Evolutionary conservation across 192 early-diverging fungal genomes (phyloP).

Genomic region (Chytriomyces hyalinus): DNA sequence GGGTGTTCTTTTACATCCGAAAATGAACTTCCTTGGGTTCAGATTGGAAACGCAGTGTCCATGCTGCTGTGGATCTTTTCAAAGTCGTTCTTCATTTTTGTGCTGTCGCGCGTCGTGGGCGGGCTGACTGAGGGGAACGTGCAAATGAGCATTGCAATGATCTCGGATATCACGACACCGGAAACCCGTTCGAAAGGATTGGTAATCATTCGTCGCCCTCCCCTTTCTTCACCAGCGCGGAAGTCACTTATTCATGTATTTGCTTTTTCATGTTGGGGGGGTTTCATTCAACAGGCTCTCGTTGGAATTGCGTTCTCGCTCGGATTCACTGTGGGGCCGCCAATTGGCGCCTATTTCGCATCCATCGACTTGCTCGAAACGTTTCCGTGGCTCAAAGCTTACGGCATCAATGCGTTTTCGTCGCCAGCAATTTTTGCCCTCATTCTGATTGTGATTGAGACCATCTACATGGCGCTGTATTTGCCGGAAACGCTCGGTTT

Average conservation of each 20-base stretch:
- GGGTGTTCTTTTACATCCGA: not conserved
- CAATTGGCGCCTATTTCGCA: conserved; percentile 73
- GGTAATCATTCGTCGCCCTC: conserved; percentile 46
- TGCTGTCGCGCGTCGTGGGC: conserved; percentile 83
- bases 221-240: not conserved
- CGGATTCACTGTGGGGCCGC: conserved; percentile 94
- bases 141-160: conserved; percentile 93
- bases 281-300: conserved; percentile 65
- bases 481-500: conserved; percentile 78
- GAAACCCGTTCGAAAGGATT: conserved; percentile 78
- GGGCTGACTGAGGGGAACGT: conserved; percentile 98
- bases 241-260: conserved; percentile 10
- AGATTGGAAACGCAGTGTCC: conserved; percentile 88
- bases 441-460: conserved; percentile 80
- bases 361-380: conserved; percentile 49
- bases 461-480: conserved; percentile 70
- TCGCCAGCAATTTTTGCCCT: conserved; percentile 87
- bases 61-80: conserved; percentile 92
- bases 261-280: not conserved
- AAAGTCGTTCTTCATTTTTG: conserved; percentile 79
- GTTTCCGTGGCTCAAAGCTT: conserved; percentile 43
- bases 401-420: conserved; percentile 79
- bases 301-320: conserved; percentile 97
- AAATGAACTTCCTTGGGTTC: not conserved
- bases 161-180: conserved; percentile 87